Conservation (phyloP, 441 rosid species). For the Metrosideros polymorpha region DNA sequence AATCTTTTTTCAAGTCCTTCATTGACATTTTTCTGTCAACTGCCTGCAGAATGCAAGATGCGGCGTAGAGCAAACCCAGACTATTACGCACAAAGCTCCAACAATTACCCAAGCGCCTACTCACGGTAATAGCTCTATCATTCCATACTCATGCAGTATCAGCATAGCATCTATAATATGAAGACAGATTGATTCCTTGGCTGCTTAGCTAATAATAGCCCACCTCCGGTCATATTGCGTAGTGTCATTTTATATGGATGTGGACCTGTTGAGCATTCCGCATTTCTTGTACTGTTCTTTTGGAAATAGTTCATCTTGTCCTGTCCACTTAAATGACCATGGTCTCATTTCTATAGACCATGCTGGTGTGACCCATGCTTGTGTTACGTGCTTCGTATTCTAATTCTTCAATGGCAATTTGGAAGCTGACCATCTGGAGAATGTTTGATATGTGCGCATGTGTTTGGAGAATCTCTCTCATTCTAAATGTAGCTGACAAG, state of each 20-base stretch:
- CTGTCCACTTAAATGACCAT: not conserved
- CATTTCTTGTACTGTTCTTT: not conserved
- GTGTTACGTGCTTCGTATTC: not conserved
- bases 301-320: not conserved
- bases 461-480: not conserved
- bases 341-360: not conserved
- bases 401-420: not conserved
- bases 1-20: not conserved
- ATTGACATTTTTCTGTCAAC: not conserved
- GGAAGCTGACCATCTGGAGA: not conserved
- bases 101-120: conserved; percentile 83
- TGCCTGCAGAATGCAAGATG: conserved; percentile 49
- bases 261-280: not conserved
- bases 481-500: not conserved
- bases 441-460: not conserved
- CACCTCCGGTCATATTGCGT: not conserved
- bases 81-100: conserved; percentile 62
- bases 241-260: not conserved
- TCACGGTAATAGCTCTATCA: conserved; percentile 31
- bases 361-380: not conserved
- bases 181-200: not conserved
- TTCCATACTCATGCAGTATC: not conserved
- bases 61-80: conserved; percentile 69
- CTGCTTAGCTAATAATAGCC: not conserved
- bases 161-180: not conserved